Evolutionary conservation across 1,139 yeast genomes (phyloP).

Genomic region (Nematodospora anomalae): DNA sequence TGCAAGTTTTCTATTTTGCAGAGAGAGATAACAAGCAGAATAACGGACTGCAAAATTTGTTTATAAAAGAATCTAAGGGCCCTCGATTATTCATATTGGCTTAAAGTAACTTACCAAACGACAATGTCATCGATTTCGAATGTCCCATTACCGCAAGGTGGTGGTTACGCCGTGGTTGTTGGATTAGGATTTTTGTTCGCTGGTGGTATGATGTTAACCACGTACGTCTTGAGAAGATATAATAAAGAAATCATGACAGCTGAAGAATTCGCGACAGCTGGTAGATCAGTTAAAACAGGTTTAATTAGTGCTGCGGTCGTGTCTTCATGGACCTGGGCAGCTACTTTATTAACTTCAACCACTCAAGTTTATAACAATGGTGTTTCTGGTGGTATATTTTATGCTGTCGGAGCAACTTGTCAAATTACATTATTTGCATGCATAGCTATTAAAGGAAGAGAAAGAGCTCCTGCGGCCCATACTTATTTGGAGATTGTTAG

Average conservation of each 20-base stretch:
- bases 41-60: not conserved
- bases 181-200: constrained; percentile 87
- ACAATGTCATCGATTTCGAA: not conserved
- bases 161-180: constrained; percentile 90
- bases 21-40: not conserved
- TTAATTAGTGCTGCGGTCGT: constrained; percentile 85
- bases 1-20: not conserved
- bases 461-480: constrained; percentile 58
- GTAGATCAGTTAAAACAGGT: constrained; percentile 79
- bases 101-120: not conserved
- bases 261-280: constrained; percentile 88
- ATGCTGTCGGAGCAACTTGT: constrained; percentile 56
- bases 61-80: not conserved
- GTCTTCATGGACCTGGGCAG: constrained; percentile 94
- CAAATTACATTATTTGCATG: constrained; percentile 54
- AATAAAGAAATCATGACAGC: constrained; percentile 82
- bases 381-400: constrained; percentile 55
- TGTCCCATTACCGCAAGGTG: constrained; percentile 56
- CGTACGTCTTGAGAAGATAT: constrained; percentile 68
- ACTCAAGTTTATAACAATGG: constrained; percentile 80
- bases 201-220: constrained; percentile 72
- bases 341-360: constrained; percentile 74
- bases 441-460: constrained; percentile 56
- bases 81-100: not conserved
- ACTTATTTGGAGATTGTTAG: constrained; percentile 55